phyloP scores from a whole-genome alignment of 2,329 filamentous ascomycete genomes.

The Nannizzia gypsea region DNA sequence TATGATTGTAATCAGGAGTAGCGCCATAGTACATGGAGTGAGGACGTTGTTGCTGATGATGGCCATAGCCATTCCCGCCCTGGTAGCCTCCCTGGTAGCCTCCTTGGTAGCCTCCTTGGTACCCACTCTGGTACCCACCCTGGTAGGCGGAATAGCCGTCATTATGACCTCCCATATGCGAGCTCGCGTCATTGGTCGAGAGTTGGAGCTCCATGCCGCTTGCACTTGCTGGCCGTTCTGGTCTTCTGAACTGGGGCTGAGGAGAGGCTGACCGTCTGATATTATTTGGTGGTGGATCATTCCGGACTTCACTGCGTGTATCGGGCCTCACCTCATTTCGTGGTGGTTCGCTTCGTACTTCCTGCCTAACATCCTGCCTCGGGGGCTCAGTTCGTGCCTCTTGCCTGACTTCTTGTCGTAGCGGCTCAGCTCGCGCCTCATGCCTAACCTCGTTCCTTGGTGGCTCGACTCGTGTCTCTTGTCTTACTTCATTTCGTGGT shows the following conservation, averaged over 20 bases:
- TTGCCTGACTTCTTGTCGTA: background rate
- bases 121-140: constrained; percentile 8
- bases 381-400: background rate
- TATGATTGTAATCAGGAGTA: constrained; percentile 21
- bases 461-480: background rate
- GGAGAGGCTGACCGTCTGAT: constrained; percentile 39
- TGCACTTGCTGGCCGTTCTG: constrained; percentile 39
- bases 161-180: constrained; percentile 38
- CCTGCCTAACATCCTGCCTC: background rate
- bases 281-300: background rate
- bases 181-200: constrained; percentile 42
- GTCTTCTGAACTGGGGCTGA: constrained; percentile 40
- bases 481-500: background rate
- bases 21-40: constrained; percentile 40
- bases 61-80: background rate
- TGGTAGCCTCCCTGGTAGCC: background rate
- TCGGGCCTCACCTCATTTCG: background rate
- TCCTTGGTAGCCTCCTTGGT: background rate
- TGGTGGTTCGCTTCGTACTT: background rate
- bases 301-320: background rate
- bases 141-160: constrained; percentile 23
- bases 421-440: background rate
- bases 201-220: constrained; percentile 58
- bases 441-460: background rate
- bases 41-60: constrained; percentile 39